A percentile compares a stretch with the other conserved stretches of the same genome.
phyloP scores from a whole-genome alignment of 108 stramenopile species.

The Skeletonema costatum region DNA sequence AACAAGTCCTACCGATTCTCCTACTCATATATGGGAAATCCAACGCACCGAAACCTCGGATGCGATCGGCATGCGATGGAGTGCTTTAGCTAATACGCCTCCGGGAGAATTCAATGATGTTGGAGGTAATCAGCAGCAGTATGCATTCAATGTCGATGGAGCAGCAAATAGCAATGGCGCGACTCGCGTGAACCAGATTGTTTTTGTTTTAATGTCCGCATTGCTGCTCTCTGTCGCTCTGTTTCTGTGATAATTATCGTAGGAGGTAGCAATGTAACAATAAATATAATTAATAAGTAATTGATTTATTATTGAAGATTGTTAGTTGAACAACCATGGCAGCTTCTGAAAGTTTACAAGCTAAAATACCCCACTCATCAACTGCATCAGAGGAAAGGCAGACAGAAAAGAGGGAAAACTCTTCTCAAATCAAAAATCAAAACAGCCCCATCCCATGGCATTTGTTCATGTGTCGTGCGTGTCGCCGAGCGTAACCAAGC shows the following conservation, averaged over 20 bases:
- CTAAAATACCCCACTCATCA: too few species aligned
- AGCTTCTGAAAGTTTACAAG: too few species aligned
- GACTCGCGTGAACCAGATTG: neutral
- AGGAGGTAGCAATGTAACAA: neutral
- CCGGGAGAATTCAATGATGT: slow-evolving; percentile 45
- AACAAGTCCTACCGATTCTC: slow-evolving; percentile 20
- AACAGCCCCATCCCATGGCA: too few species aligned
- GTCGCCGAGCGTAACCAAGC: too few species aligned
- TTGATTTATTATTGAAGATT: too few species aligned
- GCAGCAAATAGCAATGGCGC: neutral
- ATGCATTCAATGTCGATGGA: slow-evolving; percentile 16
- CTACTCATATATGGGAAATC: slow-evolving; percentile 19
- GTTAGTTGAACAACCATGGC: too few species aligned
- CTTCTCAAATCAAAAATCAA: too few species aligned
- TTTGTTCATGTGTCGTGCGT: too few species aligned
- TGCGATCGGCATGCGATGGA: slow-evolving; percentile 32
- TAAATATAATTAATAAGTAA: neutral
- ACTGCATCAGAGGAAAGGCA: too few species aligned
- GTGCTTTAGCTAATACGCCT: slow-evolving; percentile 8
- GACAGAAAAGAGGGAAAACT: too few species aligned
- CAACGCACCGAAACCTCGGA: slow-evolving; percentile 16
- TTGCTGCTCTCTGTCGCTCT: neutral
- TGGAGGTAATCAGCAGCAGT: slow-evolving; percentile 35
- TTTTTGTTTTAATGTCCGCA: neutral
- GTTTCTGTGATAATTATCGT: neutral